A percentile compares a stretch with the other conserved stretches of the same genome.
Evolutionary conservation across 805 yeast genomes (phyloP).

Genomic region (Metschnikowia aberdeeniae): DNA sequence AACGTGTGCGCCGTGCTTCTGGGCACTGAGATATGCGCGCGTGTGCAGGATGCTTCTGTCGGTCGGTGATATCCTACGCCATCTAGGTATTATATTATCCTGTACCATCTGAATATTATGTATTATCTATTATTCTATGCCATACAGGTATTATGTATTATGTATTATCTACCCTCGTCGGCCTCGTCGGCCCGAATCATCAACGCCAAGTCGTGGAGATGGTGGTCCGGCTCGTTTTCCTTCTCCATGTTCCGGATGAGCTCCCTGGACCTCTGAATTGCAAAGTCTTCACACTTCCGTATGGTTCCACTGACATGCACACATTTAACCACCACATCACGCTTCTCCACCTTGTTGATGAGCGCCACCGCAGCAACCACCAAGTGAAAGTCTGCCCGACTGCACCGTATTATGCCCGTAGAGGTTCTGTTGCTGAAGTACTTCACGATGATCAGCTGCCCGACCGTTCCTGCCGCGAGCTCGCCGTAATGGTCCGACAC

Average conservation of each 20-base stretch:
- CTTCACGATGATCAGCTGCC: constrained; percentile 59
- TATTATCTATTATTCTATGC: not conserved
- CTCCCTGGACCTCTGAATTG: constrained; percentile 47
- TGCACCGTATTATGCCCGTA: constrained; percentile 78
- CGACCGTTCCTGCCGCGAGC: constrained; percentile 62
- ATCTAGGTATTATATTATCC: no score
- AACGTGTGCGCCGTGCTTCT: not conserved
- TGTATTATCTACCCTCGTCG: not conserved
- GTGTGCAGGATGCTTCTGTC: not conserved
- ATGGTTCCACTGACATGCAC: constrained; percentile 82
- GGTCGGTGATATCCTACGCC: not conserved
- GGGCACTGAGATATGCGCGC: not conserved
- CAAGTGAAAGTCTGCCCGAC: constrained; percentile 56
- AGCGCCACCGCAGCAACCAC: constrained; percentile 66
- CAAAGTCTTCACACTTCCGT: constrained; percentile 71
- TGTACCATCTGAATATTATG: no score
- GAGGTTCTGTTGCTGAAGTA: constrained; percentile 80
- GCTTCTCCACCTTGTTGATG: constrained; percentile 48
- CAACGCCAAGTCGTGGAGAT: constrained; percentile 11
- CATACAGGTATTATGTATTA: not conserved
- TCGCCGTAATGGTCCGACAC: constrained; percentile 74
- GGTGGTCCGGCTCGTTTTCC: constrained; percentile 8
- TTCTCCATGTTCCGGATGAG: constrained; percentile 23
- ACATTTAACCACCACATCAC: constrained; percentile 53
- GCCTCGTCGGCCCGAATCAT: constrained; percentile 10